Percentiles rank a stretch among this genome's conserved stretches.
These are phyloP conservation scores for Salicornia ramosissima DNA, from an alignment of 148 eudicot species.

Conservation along the genomic window DNA sequence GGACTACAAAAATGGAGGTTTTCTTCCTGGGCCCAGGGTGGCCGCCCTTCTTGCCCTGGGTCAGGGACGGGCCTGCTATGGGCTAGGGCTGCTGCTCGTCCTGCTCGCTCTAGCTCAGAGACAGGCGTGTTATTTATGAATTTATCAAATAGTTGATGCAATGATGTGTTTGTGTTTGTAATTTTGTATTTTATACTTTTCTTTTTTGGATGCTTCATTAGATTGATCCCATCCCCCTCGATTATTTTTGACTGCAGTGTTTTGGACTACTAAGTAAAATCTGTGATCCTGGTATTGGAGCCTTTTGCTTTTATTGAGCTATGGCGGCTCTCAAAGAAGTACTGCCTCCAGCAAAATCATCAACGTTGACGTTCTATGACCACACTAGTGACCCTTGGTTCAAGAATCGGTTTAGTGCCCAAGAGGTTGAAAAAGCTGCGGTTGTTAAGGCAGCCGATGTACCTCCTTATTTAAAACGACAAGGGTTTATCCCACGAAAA, in stretches of 20 bases:
- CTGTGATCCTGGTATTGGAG: neutral
- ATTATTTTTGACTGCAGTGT: neutral
- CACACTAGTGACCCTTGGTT: slow-evolving; percentile 85
- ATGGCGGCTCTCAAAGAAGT: slow-evolving; percentile 64
- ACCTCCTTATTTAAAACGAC: slow-evolving; percentile 55
- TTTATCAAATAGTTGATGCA: no score
- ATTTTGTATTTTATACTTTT: no score
- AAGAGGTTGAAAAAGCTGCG: slow-evolving; percentile 46
- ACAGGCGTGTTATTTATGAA: no score
- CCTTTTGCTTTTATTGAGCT: neutral
- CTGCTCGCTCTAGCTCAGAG: no score
- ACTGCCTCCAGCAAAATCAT: slow-evolving; percentile 62
- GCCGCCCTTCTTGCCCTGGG: no score
- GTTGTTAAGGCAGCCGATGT: slow-evolving; percentile 38
- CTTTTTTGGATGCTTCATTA: no score
- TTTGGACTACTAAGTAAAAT: neutral
- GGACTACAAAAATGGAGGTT: no score
- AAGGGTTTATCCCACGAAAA: slow-evolving; percentile 58
- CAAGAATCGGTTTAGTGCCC: slow-evolving; percentile 50
- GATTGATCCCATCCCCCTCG: no score
- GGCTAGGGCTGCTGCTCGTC: no score
- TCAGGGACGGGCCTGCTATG: no score
- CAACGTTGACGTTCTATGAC: slow-evolving; percentile 42
- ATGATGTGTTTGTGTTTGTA: no score
- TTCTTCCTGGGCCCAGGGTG: no score